Conservation (phyloP, 1,284 basidiomycete species). For the Mycena citricolor region DNA sequence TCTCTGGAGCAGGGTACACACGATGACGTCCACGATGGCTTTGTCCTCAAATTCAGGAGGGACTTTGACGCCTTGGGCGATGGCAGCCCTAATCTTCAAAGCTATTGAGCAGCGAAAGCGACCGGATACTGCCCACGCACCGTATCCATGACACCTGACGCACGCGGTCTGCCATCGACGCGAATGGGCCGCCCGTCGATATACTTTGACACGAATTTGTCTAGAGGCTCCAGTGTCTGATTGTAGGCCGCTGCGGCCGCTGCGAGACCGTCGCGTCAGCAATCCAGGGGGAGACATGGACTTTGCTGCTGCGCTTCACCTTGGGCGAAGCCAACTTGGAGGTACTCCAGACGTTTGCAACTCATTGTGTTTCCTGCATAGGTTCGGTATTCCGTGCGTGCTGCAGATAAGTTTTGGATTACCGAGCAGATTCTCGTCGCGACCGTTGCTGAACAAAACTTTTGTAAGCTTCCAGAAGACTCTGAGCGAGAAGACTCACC, state of each 20-base stretch:
- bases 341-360: constrained; percentile 65
- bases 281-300: too few species aligned
- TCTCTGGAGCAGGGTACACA: constrained; percentile 38
- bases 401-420: too few species aligned
- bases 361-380: constrained; percentile 23
- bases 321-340: constrained; percentile 63
- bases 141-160: constrained; percentile 81
- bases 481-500: constrained; percentile 39
- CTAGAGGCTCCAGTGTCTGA: constrained; percentile 60
- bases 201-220: constrained; percentile 67
- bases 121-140: constrained; percentile 35
- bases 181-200: constrained; percentile 69
- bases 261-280: constrained; percentile 29
- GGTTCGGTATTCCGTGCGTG: too few species aligned
- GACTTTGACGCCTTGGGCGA: constrained; percentile 63
- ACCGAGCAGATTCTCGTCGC: constrained; percentile 74
- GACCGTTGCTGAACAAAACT: constrained; percentile 58
- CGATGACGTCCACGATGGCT: constrained; percentile 55
- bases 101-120: neutral
- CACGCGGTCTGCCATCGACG: constrained; percentile 74
- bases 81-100: constrained; percentile 61
- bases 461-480: neutral
- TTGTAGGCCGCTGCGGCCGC: constrained; percentile 71
- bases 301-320: too few species aligned
- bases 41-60: constrained; percentile 71